These are phyloP conservation scores for Ascomycota sp. DNA, from an alignment of 2,329 filamentous ascomycete species.

Conservation along the genomic window DNA sequence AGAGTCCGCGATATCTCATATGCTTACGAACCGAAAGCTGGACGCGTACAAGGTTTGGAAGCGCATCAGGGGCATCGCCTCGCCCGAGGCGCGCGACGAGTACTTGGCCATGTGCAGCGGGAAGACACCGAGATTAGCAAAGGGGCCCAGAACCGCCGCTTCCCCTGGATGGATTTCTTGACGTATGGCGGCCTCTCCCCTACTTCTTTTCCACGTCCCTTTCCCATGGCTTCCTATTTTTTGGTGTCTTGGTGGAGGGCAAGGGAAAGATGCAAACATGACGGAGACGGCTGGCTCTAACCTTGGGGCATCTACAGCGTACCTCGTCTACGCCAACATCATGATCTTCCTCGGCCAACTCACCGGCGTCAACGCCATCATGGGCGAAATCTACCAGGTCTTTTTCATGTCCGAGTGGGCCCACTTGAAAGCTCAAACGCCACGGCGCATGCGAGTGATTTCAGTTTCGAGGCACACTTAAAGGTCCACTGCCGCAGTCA, in stretches of 20 bases:
- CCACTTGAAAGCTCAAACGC: too few relatives aligned
- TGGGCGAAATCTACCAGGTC: constrained; percentile 55
- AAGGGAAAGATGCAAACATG: too few relatives aligned
- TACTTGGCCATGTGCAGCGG: constrained; percentile 48
- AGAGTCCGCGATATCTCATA: constrained; percentile 46
- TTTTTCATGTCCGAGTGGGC: constrained; percentile 48
- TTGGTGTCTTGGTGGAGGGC: neutral
- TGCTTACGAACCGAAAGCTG: constrained; percentile 37
- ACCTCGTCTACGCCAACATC: constrained; percentile 43
- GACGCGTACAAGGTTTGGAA: constrained; percentile 46
- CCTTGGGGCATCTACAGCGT: constrained; percentile 12
- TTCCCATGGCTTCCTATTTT: too few relatives aligned
- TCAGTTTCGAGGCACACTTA: too few relatives aligned
- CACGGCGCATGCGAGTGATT: too few relatives aligned
- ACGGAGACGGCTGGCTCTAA: too few relatives aligned
- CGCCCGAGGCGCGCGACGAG: constrained; percentile 40
- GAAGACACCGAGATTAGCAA: constrained; percentile 33
- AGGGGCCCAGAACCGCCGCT: constrained; percentile 30
- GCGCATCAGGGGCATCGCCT: constrained; percentile 41
- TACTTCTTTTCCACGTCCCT: too few relatives aligned
- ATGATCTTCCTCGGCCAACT: constrained; percentile 53
- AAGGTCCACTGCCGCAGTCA: too few relatives aligned
- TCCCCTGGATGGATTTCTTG: constrained; percentile 55
- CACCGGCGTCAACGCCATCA: constrained; percentile 48
- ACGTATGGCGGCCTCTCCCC: constrained; percentile 18